phyloP scores from a whole-genome alignment of 164 flowering plant species.

The grape (Vitis vinifera) region ASM3070453v1 NC_081818.1:6829501-6830000 shows the following conservation, averaged over 20 bases:
- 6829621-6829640: not conserved
- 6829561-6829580: constrained; percentile 1
- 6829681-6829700: not conserved
- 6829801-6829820: not conserved
- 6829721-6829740: no score
- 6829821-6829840: not conserved
- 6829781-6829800: not conserved
- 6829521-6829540: constrained; percentile 88
- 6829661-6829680: not conserved
- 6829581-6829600: not conserved
- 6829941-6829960: not conserved
- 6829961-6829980: not conserved
- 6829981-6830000: no score
- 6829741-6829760: not conserved
- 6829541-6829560: constrained; percentile 82
- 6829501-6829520: constrained; percentile 45
- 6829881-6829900: no score
- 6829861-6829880: no score
- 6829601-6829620: not conserved
- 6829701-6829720: not conserved
- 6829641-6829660: not conserved
- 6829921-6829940: not conserved
- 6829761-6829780: not conserved
- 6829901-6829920: no score
- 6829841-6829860: no score